Conservation (phyloP, 371 early-diverging fungal species). For the Apophysomyces ossiformis region DNA sequence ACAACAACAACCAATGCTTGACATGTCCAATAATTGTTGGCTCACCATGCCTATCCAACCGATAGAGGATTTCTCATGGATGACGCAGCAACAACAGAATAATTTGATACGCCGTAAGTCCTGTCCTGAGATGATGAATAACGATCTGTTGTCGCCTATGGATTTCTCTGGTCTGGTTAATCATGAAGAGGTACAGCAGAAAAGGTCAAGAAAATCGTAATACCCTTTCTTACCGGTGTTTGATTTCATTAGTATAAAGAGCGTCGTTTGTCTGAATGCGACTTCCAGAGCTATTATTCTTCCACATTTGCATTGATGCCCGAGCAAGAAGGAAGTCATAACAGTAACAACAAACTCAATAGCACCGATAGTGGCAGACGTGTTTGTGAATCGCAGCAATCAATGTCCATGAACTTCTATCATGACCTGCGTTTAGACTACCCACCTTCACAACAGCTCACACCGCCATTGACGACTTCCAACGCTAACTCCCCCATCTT, state of each 20-base stretch:
- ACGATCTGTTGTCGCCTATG: conserved; percentile 1
- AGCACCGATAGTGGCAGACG: background rate
- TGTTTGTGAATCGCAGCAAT: background rate
- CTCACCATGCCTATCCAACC: conserved; percentile 21
- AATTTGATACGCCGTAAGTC: conserved; percentile 14
- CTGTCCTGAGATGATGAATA: conserved; percentile 8
- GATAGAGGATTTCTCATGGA: conserved; percentile 2
- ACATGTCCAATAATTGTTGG: conserved; percentile 15
- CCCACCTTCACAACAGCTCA: conserved; percentile 24
- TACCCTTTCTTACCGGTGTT: background rate
- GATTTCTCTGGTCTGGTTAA: conserved; percentile 2
- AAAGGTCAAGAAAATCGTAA: too few relatives aligned
- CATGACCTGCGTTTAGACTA: conserved; percentile 24
- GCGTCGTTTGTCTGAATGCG: conserved; percentile 17
- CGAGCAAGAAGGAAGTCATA: conserved; percentile 6
- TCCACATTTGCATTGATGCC: conserved; percentile 1
- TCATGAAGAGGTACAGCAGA: background rate
- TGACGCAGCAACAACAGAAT: conserved; percentile 5
- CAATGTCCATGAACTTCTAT: conserved; percentile 27
- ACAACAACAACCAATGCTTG: conserved; percentile 1
- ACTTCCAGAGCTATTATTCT: conserved; percentile 9
- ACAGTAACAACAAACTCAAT: background rate
- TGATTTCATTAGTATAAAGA: conserved; percentile 17
- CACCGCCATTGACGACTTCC: conserved; percentile 38
- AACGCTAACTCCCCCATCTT: conserved; percentile 1